Percentiles rank a stretch among this genome's conserved stretches.
Evolutionary conservation across 2,329 filamentous ascomycete species (phyloP).

Genomic region (Fusarium sororula): DNA sequence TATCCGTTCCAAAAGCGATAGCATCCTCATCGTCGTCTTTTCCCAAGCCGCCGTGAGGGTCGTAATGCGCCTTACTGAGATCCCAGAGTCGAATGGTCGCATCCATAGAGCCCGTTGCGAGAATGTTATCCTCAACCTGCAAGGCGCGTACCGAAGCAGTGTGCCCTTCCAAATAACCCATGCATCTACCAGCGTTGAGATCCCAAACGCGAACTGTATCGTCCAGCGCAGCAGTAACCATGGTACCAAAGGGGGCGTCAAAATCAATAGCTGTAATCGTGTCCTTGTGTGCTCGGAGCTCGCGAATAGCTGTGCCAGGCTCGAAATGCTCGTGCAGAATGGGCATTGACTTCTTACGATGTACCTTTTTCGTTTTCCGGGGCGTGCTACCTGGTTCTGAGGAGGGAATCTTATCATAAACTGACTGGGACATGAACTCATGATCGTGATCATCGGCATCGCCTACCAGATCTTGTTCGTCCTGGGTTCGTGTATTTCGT

Average conservation of each 20-base stretch:
- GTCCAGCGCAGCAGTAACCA: slow-evolving; percentile 91
- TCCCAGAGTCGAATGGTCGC: slow-evolving; percentile 97
- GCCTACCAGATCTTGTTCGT: slow-evolving; percentile 63
- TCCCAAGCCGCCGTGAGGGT: slow-evolving; percentile 71
- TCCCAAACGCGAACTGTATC: slow-evolving; percentile 98
- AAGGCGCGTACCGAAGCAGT: slow-evolving; percentile 91
- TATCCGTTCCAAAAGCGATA: slow-evolving; percentile 77
- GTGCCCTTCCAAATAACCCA: slow-evolving; percentile 91
- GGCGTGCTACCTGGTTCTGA: slow-evolving; percentile 58
- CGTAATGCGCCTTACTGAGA: slow-evolving; percentile 86
- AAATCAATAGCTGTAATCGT: slow-evolving; percentile 92
- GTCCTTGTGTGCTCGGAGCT: slow-evolving; percentile 89
- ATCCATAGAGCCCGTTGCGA: slow-evolving; percentile 94
- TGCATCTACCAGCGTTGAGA: slow-evolving; percentile 89
- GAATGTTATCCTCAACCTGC: slow-evolving; percentile 94
- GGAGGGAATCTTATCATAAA: slow-evolving; percentile 89
- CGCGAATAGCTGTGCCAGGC: slow-evolving; percentile 85
- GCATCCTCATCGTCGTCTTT: slow-evolving; percentile 72
- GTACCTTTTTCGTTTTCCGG: slow-evolving; percentile 61
- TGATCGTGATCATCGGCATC: slow-evolving; percentile 59
- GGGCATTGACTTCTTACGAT: slow-evolving; percentile 85
- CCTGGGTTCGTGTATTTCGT: slow-evolving; percentile 60
- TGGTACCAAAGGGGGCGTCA: slow-evolving; percentile 94
- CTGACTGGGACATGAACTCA: slow-evolving; percentile 95
- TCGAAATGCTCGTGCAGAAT: slow-evolving; percentile 96